These are phyloP conservation scores for Diutina siamensis DNA, from an alignment of 1,139 yeast genomes.

Conservation along the genomic window DNA sequence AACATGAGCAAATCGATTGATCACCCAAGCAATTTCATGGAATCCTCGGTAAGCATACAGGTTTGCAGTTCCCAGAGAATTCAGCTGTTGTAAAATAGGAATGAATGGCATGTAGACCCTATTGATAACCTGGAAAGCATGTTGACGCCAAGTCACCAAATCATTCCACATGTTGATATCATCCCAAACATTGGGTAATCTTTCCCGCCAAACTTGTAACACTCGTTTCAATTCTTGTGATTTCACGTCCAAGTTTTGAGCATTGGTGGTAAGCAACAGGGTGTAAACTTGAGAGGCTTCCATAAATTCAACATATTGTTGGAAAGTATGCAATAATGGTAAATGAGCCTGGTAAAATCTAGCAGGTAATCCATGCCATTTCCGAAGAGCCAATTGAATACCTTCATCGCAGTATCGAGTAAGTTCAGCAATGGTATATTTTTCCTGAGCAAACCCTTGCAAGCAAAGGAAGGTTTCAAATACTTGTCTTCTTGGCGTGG, in stretches of 20 bases:
- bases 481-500: slow-evolving; percentile 92
- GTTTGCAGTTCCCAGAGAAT: slow-evolving; percentile 62
- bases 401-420: slow-evolving; percentile 91
- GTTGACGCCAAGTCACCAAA: slow-evolving; percentile 96
- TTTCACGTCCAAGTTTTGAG: slow-evolving; percentile 82
- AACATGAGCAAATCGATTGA: slow-evolving; percentile 95
- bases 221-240: slow-evolving; percentile 92
- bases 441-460: slow-evolving; percentile 88
- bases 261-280: slow-evolving; percentile 79
- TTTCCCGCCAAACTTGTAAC: slow-evolving; percentile 94
- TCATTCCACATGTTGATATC: slow-evolving; percentile 98
- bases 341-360: slow-evolving; percentile 78
- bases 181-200: slow-evolving; percentile 94
- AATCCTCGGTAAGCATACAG: slow-evolving; percentile 95
- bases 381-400: slow-evolving; percentile 80
- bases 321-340: slow-evolving; percentile 86
- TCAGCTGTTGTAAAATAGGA: slow-evolving; percentile 71
- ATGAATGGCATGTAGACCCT: slow-evolving; percentile 88
- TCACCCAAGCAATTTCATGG: slow-evolving; percentile 99
- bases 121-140: slow-evolving; percentile 94
- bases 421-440: slow-evolving; percentile 70
- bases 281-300: slow-evolving; percentile 95
- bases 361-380: slow-evolving; percentile 86
- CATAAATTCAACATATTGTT: slow-evolving; percentile 94
- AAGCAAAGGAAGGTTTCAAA: slow-evolving; percentile 89